Evolutionary conservation across 257 asterid genomes (phyloP), one percentile per base, ranked within the genome.

Genomic region (Solanum clarkiae): DNA sequence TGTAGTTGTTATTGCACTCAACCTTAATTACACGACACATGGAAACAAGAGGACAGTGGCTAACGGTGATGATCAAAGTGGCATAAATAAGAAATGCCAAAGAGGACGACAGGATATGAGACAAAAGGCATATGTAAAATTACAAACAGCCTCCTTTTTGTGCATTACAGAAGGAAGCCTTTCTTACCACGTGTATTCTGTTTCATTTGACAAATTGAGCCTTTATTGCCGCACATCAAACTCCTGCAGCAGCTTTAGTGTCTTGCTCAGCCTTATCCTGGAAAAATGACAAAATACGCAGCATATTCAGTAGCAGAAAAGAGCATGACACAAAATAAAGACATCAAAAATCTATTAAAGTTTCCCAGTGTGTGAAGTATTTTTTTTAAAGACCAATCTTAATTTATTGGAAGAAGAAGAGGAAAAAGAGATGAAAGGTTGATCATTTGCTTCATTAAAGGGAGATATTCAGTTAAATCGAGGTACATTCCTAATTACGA

Each of bases 241-340:
- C 94, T 89, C 94, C 82, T 10, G 94, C 90, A n/a, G 93, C 85
- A 80, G 97, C 86, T 93, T 93, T 91, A 80, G 83, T 53, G 42
- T 90, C 92, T 7, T 93, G 88, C 84, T 88, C 92, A 24, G 93
- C 62, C 88, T 90, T 93, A 32, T 90, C 96, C 98, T 93, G 90
- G 80, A 83, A 36, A 47, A 77, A 18, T 4, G 44, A 71, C 40
- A 22, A 57, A 26, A 32, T 32, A 29, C 74, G 45, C 54, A 59
- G 49, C 10, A 24, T 44, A 45, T 4, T 56, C 40, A 85, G 49
- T 44, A 22, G 80, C 54, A 63, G 29, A 68, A 63, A 66, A 65
- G 7, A 83, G 65, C 45, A 71, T 49, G 53, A 16, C 77, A 7
- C 42, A 62, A 29, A 75, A 51, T 24, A 24, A 26, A 51, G 45